These are phyloP conservation scores for Colletotrichum noveboracense DNA, from an alignment of 2,329 filamentous ascomycete genomes.

Conservation along the genomic window DNA sequence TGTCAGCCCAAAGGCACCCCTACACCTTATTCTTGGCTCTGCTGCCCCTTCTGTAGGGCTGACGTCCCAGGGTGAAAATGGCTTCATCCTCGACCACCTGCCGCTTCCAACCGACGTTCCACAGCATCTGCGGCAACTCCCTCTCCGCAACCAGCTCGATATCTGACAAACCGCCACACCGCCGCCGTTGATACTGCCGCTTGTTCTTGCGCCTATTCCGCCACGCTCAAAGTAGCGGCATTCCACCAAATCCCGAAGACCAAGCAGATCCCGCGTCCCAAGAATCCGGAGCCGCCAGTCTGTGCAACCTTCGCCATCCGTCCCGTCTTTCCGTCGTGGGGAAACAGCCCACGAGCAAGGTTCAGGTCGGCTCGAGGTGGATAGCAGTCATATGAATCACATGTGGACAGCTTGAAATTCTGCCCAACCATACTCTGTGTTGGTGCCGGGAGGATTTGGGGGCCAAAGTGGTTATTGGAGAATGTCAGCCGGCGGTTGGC, in stretches of 20 bases:
- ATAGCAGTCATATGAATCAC: neutral
- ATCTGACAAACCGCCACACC: neutral
- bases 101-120: neutral
- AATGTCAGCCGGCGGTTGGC: neutral
- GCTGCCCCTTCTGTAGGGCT: slow-evolving; percentile 2
- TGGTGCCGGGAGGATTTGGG: neutral
- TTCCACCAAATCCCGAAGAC: neutral
- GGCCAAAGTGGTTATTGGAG: neutral
- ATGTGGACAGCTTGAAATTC: neutral
- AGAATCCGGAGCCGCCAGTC: neutral
- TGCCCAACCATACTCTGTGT: neutral
- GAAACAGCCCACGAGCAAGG: neutral
- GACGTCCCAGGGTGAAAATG: neutral
- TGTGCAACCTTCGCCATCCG: neutral
- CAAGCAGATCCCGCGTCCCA: neutral
- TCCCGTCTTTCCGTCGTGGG: neutral
- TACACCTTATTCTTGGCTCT: neutral
- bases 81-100: neutral
- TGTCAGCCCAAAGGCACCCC: neutral
- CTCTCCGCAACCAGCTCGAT: neutral
- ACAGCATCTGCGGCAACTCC: neutral
- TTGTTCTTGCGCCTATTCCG: neutral
- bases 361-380: neutral
- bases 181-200: neutral
- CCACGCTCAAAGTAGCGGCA: neutral